Evolutionary conservation across 2,329 filamentous ascomycete genomes (phyloP).

Genomic region (Alternaria burnsii): DNA sequence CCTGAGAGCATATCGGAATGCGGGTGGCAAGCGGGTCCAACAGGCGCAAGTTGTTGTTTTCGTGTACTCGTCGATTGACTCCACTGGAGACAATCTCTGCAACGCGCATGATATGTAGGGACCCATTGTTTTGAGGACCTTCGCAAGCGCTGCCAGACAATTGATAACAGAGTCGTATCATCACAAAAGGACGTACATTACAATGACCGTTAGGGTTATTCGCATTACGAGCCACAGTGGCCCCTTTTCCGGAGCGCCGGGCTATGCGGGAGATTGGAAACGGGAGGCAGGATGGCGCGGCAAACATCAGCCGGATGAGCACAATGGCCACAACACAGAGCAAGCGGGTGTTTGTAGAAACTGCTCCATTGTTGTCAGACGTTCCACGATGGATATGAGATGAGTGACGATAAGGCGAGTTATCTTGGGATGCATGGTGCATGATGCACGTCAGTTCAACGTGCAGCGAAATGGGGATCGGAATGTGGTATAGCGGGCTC

Average conservation of each 20-base stretch:
- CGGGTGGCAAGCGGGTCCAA: constrained; percentile 9
- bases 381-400: constrained; percentile 1
- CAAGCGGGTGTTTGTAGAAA: background rate
- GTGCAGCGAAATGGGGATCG: constrained; percentile 14
- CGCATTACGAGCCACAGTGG: constrained; percentile 10
- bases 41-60: constrained; percentile 8
- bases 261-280: constrained; percentile 19
- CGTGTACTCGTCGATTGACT: background rate
- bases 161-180: background rate
- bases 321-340: background rate
- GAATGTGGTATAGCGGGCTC: constrained; percentile 13
- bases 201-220: constrained; percentile 9
- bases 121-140: background rate
- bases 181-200: background rate
- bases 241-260: constrained; percentile 17
- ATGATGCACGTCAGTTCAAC: constrained; percentile 18
- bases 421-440: constrained; percentile 7
- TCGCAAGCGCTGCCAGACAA: background rate
- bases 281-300: constrained; percentile 11
- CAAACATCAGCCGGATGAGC: background rate
- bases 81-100: background rate
- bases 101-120: background rate
- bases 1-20: constrained; percentile 10
- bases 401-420: constrained; percentile 1
- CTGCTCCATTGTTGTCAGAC: background rate